Conservation (phyloP, 106 monocot genomes). For the Dioscorea alata region DNA sequence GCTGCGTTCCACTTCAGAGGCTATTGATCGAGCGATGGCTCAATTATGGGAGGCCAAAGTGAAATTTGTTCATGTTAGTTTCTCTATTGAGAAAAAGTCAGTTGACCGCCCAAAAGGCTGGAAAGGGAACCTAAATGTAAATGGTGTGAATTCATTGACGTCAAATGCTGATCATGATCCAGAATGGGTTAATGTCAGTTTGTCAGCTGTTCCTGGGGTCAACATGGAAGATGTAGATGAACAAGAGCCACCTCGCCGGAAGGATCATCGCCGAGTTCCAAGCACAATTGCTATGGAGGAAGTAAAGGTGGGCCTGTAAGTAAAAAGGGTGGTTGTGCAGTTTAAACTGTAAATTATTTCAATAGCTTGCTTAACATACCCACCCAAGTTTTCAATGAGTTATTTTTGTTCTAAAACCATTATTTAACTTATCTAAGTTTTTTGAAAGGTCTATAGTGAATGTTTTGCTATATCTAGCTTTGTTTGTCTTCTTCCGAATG, state of each 20-base stretch:
- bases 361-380: too few species aligned
- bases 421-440: too few species aligned
- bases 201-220: slow-evolving; percentile 86
- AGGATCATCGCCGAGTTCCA: slow-evolving; percentile 98
- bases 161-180: slow-evolving; percentile 21
- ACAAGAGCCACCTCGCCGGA: slow-evolving; percentile 67
- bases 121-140: slow-evolving; percentile 1
- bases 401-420: too few species aligned
- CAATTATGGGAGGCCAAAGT: slow-evolving; percentile 96
- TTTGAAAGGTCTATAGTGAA: too few species aligned
- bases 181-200: slow-evolving; percentile 68
- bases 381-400: too few species aligned
- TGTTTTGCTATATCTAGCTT: too few species aligned
- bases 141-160: slow-evolving; percentile 17
- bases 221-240: slow-evolving; percentile 94
- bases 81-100: slow-evolving; percentile 53
- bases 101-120: background rate
- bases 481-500: too few species aligned
- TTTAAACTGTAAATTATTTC: too few species aligned
- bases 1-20: slow-evolving; percentile 85
- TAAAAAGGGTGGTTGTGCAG: slow-evolving; percentile 17
- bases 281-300: slow-evolving; percentile 99
- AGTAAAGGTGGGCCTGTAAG: slow-evolving; percentile 94
- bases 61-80: slow-evolving; percentile 85
- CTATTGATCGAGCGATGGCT: slow-evolving; percentile 95